Evolutionary conservation across 2,329 filamentous ascomycete species (phyloP).

Genomic region (Cercospora beticola): DNA sequence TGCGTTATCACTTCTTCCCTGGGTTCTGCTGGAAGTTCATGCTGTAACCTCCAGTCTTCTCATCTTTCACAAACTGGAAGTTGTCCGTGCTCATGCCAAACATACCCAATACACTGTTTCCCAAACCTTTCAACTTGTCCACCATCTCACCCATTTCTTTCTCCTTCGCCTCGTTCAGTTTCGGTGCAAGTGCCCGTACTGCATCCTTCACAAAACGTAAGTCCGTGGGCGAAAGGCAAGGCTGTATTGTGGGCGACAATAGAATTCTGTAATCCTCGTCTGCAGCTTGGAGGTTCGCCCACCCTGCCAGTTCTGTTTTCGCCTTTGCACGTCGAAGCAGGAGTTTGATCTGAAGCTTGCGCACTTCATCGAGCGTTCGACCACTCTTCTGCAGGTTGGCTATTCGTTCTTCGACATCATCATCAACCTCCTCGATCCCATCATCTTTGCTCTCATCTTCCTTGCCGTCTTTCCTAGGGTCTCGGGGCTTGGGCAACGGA

Average conservation of each 20-base stretch:
- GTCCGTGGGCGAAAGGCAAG: constrained; percentile 65
- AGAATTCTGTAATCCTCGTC: constrained; percentile 77
- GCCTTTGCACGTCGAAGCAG: constrained; percentile 77
- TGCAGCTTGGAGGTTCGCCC: constrained; percentile 76
- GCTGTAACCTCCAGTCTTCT: constrained; percentile 85
- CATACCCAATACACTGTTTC: constrained; percentile 86
- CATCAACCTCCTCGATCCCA: constrained; percentile 53
- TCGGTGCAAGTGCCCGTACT: constrained; percentile 63
- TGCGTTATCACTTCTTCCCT: constrained; percentile 19
- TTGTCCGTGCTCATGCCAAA: constrained; percentile 94
- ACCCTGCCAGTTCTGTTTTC: constrained; percentile 68
- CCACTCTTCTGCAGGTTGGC: constrained; percentile 44
- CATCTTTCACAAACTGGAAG: constrained; percentile 91
- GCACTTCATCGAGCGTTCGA: constrained; percentile 61
- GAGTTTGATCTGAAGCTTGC: constrained; percentile 77
- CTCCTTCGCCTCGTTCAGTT: constrained; percentile 76
- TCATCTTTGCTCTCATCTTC: constrained; percentile 35
- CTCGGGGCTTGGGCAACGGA: constrained; percentile 28
- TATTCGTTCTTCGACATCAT: constrained; percentile 45
- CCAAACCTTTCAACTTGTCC: constrained; percentile 89
- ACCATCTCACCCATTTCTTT: constrained; percentile 95
- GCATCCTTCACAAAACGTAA: constrained; percentile 66
- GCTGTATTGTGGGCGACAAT: constrained; percentile 47
- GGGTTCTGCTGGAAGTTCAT: constrained; percentile 72
- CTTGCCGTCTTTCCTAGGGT: constrained; percentile 25